Percentiles rank a stretch among this genome's conserved stretches.
phyloP scores from a whole-genome alignment of 345 rosid genomes.

The Eucalyptus grandis region DNA sequence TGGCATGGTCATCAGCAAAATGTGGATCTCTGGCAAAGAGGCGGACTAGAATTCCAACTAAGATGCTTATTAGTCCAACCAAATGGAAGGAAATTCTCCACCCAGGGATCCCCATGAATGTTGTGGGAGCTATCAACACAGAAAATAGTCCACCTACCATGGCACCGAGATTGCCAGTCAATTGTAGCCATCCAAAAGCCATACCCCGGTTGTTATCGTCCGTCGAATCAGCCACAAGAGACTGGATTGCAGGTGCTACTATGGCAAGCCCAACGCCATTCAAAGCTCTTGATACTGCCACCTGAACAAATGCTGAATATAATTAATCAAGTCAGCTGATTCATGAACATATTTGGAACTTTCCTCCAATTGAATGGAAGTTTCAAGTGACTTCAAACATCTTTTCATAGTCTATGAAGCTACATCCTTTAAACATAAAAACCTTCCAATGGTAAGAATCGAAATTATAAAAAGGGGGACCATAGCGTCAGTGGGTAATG shows the following conservation, averaged over 20 bases:
- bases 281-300: slow-evolving; percentile 74
- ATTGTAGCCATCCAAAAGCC: slow-evolving; percentile 87
- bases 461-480: neutral
- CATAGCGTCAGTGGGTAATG: neutral
- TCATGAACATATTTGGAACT: neutral
- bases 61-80: slow-evolving; percentile 60
- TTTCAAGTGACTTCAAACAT: neutral
- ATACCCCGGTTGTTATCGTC: slow-evolving; percentile 60
- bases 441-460: too few species aligned
- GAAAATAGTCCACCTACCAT: slow-evolving; percentile 72
- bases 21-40: slow-evolving; percentile 70
- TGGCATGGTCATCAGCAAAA: slow-evolving; percentile 13
- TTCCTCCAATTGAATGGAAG: neutral
- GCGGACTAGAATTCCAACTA: slow-evolving; percentile 57
- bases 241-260: slow-evolving; percentile 80
- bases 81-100: slow-evolving; percentile 85
- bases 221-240: slow-evolving; percentile 87
- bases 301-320: slow-evolving; percentile 22
- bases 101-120: slow-evolving; percentile 72
- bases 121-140: slow-evolving; percentile 52
- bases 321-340: neutral
- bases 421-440: too few species aligned
- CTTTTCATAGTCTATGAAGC: too few species aligned
- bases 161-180: slow-evolving; percentile 73
- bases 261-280: slow-evolving; percentile 86